These are phyloP conservation scores for Cystofilobasidium ferigula DNA, from an alignment of 768 basidiomycete genomes.

Conservation along the genomic window DNA sequence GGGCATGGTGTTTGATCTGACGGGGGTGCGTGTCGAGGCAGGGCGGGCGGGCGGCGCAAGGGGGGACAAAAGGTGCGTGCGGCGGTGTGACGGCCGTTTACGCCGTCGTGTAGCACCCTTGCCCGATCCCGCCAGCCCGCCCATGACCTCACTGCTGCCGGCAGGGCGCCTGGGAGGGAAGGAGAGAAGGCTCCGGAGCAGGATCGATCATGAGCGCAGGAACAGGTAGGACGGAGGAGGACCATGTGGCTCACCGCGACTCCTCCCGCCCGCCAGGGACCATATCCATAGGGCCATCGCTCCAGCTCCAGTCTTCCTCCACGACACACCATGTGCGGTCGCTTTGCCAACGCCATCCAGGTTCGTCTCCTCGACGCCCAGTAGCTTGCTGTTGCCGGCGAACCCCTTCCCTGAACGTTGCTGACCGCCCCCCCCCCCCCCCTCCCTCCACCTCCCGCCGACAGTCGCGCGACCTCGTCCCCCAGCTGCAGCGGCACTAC, in stretches of 20 bases:
- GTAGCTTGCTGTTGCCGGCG: background rate
- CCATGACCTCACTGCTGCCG: no score
- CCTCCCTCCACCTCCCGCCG: no score
- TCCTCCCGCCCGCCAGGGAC: no score
- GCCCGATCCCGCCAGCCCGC: no score
- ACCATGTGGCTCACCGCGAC: no score
- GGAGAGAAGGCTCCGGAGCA: no score
- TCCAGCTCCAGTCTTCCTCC: background rate
- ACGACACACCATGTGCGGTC: slow-evolving; percentile 7
- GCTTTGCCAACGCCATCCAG: slow-evolving; percentile 4
- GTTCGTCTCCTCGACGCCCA: background rate
- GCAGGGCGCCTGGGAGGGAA: no score
- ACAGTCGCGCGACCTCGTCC: background rate
- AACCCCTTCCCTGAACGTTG: background rate
- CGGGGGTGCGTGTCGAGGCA: background rate
- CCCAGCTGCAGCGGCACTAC: background rate
- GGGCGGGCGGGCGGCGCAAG: background rate
- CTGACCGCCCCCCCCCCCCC: background rate
- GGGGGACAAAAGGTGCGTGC: no score
- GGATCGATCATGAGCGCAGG: no score
- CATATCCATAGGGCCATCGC: background rate
- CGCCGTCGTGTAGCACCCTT: no score
- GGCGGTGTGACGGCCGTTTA: no score
- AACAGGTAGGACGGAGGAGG: no score
- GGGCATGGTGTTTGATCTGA: background rate